Evolutionary conservation across 768 basidiomycete species (phyloP).

Genomic region (Tricholoma furcatifolium): DNA sequence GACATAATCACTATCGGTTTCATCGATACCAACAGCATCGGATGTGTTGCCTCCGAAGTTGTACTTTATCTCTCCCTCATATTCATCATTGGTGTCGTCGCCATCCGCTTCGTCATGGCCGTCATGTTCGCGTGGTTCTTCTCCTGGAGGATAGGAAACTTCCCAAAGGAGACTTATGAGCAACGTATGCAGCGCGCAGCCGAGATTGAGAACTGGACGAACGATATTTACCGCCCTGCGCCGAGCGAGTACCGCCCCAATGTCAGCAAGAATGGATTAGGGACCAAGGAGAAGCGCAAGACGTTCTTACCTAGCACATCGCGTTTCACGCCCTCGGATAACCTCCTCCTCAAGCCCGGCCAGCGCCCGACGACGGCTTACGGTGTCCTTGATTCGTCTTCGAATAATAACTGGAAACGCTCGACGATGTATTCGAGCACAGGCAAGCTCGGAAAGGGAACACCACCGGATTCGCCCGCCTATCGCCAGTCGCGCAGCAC

Average conservation of each 20-base stretch:
- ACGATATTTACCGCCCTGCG: conserved; percentile 92
- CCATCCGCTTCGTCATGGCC: conserved; percentile 94
- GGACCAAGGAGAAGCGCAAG: conserved; percentile 54
- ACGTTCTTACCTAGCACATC: conserved; percentile 68
- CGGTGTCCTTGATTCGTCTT: conserved; percentile 60
- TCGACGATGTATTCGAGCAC: conserved; percentile 50
- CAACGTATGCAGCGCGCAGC: conserved; percentile 85
- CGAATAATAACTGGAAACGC: conserved; percentile 55
- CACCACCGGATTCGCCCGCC: conserved; percentile 71
- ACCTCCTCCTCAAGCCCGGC: conserved; percentile 44
- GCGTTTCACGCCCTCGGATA: conserved; percentile 75
- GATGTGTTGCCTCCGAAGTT: conserved; percentile 93
- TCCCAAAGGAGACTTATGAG: conserved; percentile 89
- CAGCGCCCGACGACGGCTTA: conserved; percentile 63
- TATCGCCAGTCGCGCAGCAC: conserved; percentile 80
- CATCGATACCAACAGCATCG: conserved; percentile 92
- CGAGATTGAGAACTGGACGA: conserved; percentile 96
- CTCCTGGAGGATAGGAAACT: conserved; percentile 92
- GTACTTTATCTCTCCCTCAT: conserved; percentile 94
- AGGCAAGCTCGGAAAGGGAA: conserved; percentile 49
- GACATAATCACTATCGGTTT: conserved; percentile 89
- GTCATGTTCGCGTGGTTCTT: conserved; percentile 98
- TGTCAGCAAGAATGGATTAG: conserved; percentile 69
- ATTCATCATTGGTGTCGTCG: conserved; percentile 96
- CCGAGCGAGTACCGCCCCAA: conserved; percentile 90